These are phyloP conservation scores for Chalaropsis thielavioides DNA, from an alignment of 2,329 filamentous ascomycete species.

Conservation along the genomic window DNA sequence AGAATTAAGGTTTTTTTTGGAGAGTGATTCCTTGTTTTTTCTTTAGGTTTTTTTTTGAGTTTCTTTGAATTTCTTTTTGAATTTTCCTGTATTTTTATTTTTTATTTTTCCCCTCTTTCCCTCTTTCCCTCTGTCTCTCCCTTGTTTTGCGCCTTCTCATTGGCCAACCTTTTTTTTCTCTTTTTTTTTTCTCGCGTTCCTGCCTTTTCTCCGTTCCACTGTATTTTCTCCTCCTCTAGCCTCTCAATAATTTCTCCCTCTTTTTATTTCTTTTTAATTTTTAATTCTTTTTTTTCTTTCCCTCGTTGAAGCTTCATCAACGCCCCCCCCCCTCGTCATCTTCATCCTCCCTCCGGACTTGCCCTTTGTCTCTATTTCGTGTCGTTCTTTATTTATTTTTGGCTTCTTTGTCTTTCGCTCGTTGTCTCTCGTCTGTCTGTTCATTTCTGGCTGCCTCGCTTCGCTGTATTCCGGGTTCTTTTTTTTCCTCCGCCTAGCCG, in stretches of 20 bases:
- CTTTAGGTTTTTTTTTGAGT: neutral
- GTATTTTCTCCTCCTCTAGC: too few species aligned
- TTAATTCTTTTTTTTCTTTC: conserved; percentile 36
- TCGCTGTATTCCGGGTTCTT: neutral
- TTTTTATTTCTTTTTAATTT: conserved; percentile 35
- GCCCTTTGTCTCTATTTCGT: neutral
- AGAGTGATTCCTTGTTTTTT: too few species aligned
- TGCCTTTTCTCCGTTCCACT: too few species aligned
- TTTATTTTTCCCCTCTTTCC: neutral
- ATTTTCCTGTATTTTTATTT: neutral
- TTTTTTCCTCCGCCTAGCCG: neutral
- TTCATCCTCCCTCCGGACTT: conserved; percentile 23
- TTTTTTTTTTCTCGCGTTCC: too few species aligned
- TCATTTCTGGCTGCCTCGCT: conserved; percentile 5
- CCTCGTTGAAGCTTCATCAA: conserved; percentile 26
- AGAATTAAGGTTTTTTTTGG: too few species aligned
- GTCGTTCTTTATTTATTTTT: neutral
- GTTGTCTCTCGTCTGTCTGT: conserved; percentile 4
- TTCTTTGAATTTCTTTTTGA: neutral
- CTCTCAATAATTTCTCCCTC: conserved; percentile 26
- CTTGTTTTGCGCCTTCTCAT: neutral
- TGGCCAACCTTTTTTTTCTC: too few species aligned
- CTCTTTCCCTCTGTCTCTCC: neutral
- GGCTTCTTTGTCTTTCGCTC: conserved; percentile 5
- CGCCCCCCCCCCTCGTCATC: conserved; percentile 31